phyloP scores from a whole-genome alignment of 176 grass and related monocot genomes.

The Ananas comosus region DNA sequence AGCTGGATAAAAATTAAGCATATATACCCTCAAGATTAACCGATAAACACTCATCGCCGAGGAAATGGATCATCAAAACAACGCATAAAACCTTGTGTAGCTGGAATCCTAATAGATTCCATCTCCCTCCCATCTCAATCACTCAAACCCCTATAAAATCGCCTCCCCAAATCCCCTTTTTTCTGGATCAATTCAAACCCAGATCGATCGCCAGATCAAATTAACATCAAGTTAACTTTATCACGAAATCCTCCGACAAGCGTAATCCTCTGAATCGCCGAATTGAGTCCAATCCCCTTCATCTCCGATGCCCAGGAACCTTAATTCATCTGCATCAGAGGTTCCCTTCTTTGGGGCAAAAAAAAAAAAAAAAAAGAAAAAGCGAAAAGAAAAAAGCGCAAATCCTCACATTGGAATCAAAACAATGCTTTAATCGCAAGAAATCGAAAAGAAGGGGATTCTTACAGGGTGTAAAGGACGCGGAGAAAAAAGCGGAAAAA shows the following conservation, averaged over 20 bases:
- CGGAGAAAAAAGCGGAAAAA: not conserved
- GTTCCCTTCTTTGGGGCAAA: too few relatives aligned
- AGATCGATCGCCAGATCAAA: too few relatives aligned
- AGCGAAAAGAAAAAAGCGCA: not conserved
- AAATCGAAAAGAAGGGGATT: not conserved
- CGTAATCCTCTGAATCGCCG: not conserved
- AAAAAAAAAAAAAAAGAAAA: too few relatives aligned
- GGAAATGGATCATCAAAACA: slow-evolving; percentile 37
- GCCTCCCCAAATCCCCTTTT: not conserved
- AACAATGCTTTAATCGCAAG: slow-evolving; percentile 1
- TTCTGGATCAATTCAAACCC: too few relatives aligned
- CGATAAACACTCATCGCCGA: slow-evolving; percentile 42
- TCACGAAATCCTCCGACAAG: slow-evolving; percentile 31
- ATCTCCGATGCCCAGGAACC: not conserved
- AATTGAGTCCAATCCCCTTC: not conserved
- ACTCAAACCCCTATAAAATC: slow-evolving; percentile 1
- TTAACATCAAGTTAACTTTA: slow-evolving; percentile 38
- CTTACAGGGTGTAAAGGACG: slow-evolving; percentile 2
- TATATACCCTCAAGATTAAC: slow-evolving; percentile 73
- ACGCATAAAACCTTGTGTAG: slow-evolving; percentile 26
- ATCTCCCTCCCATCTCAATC: slow-evolving; percentile 37
- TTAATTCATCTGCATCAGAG: not conserved
- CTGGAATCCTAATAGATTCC: slow-evolving; percentile 32
- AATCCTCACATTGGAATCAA: not conserved
- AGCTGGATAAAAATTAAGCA: not conserved